Percentiles rank a stretch among this genome's conserved stretches.
These are phyloP conservation scores for Meyerozyma athensensis DNA, from an alignment of 1,139 yeast genomes.

Conservation along the genomic window DNA sequence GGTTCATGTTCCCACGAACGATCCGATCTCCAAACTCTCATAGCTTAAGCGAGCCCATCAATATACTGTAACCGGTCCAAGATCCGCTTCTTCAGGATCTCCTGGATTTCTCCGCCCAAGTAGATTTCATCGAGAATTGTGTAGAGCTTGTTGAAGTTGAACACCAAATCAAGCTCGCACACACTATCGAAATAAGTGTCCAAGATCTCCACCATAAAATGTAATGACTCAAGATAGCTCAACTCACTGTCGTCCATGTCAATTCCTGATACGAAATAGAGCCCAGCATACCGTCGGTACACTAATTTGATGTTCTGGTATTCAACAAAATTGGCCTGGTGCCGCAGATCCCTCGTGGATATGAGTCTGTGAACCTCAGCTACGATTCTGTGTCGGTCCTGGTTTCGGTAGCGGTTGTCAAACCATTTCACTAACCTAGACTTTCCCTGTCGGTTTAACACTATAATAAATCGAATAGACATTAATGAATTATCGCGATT, in stretches of 20 bases:
- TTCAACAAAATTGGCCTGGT: conserved; percentile 76
- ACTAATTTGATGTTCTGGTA: conserved; percentile 72
- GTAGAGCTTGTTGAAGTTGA: conserved; percentile 72
- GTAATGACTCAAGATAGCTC: conserved; percentile 77
- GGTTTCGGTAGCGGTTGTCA: conserved; percentile 27
- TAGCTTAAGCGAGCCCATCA: conserved; percentile 36
- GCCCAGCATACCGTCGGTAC: conserved; percentile 87
- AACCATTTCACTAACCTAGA: conserved; percentile 84
- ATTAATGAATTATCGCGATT: conserved; percentile 26
- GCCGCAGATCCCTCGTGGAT: conserved; percentile 76
- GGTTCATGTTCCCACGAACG: neutral
- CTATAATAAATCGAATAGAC: conserved; percentile 75
- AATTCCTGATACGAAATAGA: conserved; percentile 77
- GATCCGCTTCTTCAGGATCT: conserved; percentile 57
- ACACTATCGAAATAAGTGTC: conserved; percentile 85
- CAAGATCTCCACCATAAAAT: conserved; percentile 80
- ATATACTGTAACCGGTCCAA: conserved; percentile 48
- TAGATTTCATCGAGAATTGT: conserved; percentile 70
- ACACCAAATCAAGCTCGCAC: conserved; percentile 90
- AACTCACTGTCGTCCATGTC: conserved; percentile 76
- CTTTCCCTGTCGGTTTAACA: conserved; percentile 91
- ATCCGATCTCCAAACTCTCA: neutral
- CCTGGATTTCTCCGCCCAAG: conserved; percentile 75
- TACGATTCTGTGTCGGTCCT: conserved; percentile 53
- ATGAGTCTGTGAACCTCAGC: conserved; percentile 77